Base-by-base conservation (phyloP, 768 basidiomycete genomes). In the Agaricus sinodeliciosus region DNA sequence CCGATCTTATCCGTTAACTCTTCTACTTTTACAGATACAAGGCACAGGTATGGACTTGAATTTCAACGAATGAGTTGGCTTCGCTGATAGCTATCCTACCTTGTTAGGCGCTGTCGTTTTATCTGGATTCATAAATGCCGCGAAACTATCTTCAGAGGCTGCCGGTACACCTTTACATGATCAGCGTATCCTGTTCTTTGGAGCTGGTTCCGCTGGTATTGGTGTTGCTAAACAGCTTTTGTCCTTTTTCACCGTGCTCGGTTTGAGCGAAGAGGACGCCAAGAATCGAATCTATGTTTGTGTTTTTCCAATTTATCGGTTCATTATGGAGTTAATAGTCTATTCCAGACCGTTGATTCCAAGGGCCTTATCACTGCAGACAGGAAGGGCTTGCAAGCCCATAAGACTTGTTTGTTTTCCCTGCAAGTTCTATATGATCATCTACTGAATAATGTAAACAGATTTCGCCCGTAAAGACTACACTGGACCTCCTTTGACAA, bases 171-270 rank as follows among this genome's bases (percentile, higher is more conserved):
- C 85, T 9, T 70, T 90, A 43, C 67, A 73, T 25, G 86, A 89
- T 44, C 92, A 94, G 60, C 79, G 80, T 42, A 87, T 94, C 60
- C 74, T 94, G 47, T 94, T 95, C 76, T 84, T 89, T 47, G 93
- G 93, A n/a, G 90, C 92, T 1, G 93, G 93, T 0, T 87, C 84
- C 9, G 87, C 89, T 7, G 92, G 91, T 42, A 86, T 94, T 48
- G 93, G 92, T 50, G 93, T 95, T 36, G 92, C 87, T 41, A 83
- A 82, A 68, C 90, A 94, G 63, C 73, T 89, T 26, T 72, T 82
- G 64, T 86, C 85, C 51, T 94, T 92, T 74, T 90, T 92, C 73
- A 87, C 77, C 47, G 67, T 87, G 58, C 69, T 78, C 39, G 85
- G 87, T 8, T 57, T 88, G 65, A 71, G 68, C 16, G 82, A 79